Evolutionary conservation across 2,329 filamentous ascomycete genomes (phyloP).

Genomic region (Periconia digitata): DNA sequence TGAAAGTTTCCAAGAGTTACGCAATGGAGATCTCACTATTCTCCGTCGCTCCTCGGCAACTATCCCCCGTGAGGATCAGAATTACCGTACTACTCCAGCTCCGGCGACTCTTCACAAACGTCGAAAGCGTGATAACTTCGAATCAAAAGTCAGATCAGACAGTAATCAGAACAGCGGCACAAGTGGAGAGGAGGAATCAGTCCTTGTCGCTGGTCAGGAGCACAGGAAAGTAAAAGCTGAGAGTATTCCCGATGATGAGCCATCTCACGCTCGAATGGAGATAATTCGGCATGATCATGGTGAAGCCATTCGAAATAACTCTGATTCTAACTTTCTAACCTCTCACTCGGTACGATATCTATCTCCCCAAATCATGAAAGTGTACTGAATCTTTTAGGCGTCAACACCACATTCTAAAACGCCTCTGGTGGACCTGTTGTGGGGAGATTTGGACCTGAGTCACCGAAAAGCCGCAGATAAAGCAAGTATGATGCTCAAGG

Average conservation of each 20-base stretch:
- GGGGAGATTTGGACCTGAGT: slow-evolving; percentile 1
- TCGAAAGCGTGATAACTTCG: neutral
- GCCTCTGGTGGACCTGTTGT: slow-evolving; percentile 11
- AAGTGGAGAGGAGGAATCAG: too few relatives aligned
- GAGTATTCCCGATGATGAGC: too few relatives aligned
- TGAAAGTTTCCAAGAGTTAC: slow-evolving; percentile 17
- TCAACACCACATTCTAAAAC: neutral
- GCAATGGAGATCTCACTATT: slow-evolving; percentile 22
- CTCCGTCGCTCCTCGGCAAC: slow-evolving; percentile 8
- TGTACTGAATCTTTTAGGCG: neutral
- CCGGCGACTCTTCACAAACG: slow-evolving; percentile 1
- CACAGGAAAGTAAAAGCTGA: too few relatives aligned
- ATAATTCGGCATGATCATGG: too few relatives aligned
- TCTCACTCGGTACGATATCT: too few relatives aligned
- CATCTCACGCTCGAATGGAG: too few relatives aligned
- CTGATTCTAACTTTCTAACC: too few relatives aligned
- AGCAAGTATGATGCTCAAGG: slow-evolving; percentile 7
- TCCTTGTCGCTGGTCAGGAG: too few relatives aligned
- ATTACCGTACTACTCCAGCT: slow-evolving; percentile 6
- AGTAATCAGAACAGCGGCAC: too few relatives aligned
- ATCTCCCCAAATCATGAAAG: neutral
- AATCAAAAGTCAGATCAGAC: too few relatives aligned
- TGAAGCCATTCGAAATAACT: too few relatives aligned
- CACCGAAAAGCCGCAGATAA: neutral
- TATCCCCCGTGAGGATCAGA: neutral